phyloP scores from a whole-genome alignment of 306 rosid genomes.

The Gastrolobium bilobum region DNA sequence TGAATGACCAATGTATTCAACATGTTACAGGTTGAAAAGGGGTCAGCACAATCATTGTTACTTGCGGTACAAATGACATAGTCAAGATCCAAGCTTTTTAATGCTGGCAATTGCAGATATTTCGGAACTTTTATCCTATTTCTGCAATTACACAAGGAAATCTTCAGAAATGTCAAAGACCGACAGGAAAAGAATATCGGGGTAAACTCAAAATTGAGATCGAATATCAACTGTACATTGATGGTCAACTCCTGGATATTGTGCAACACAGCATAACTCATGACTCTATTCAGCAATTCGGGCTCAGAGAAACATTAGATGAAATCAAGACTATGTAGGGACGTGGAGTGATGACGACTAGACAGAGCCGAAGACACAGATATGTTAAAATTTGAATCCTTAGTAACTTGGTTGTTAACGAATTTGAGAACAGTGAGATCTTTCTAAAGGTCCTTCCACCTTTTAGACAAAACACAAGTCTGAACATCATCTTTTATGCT shows the following conservation, averaged over 20 bases:
- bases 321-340: background rate
- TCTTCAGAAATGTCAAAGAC: background rate
- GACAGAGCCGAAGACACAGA: background rate
- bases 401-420: background rate
- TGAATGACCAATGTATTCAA: background rate
- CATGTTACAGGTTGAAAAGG: background rate
- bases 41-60: background rate
- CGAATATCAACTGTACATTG: too few species aligned
- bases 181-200: background rate
- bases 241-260: background rate
- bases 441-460: too few species aligned
- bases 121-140: background rate
- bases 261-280: background rate
- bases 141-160: background rate
- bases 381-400: background rate
- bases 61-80: background rate
- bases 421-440: background rate
- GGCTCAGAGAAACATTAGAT: fast-evolving
- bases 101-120: background rate
- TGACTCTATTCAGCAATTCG: background rate
- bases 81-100: background rate
- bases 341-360: background rate
- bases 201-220: too few species aligned
- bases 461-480: too few species aligned
- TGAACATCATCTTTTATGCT: too few species aligned